These are phyloP conservation scores for Boletus sensibilis DNA, from an alignment of 768 basidiomycete genomes.

Conservation along the genomic window DNA sequence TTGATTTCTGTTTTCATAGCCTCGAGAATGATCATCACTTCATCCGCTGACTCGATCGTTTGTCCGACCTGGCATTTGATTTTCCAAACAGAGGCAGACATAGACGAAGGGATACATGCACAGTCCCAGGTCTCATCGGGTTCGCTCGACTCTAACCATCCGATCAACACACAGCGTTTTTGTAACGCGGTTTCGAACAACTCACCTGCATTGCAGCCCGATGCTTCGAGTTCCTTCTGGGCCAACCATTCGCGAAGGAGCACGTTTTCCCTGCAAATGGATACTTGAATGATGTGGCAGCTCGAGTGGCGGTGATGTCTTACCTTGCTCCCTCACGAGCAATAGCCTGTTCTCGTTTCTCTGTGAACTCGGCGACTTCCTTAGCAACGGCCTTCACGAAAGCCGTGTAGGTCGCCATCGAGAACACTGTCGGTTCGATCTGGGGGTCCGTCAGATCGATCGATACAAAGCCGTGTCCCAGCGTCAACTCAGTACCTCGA, in stretches of 20 bases:
- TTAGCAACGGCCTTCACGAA: conserved; percentile 42
- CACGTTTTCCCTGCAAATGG: conserved; percentile 37
- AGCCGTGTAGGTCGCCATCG: conserved; percentile 46
- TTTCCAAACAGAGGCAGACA: conserved; percentile 52
- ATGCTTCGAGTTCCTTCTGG: conserved; percentile 21
- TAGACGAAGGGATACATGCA: conserved; percentile 30
- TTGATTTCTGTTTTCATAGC: conserved; percentile 68
- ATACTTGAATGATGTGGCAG: not conserved
- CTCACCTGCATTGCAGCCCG: conserved; percentile 3
- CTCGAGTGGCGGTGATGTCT: not conserved
- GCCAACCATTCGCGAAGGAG: conserved; percentile 46
- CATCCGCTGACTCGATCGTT: conserved; percentile 39
- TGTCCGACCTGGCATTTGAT: conserved; percentile 46
- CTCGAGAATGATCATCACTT: conserved; percentile 51
- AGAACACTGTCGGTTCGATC: conserved; percentile 53
- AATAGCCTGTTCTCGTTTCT: conserved; percentile 38
- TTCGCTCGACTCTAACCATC: not conserved
- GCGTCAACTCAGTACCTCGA: conserved; percentile 37
- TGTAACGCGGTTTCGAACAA: not conserved
- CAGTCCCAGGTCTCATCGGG: conserved; percentile 2
- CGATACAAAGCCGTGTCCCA: not conserved
- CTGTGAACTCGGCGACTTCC: conserved; percentile 43
- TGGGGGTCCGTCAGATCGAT: conserved; percentile 24
- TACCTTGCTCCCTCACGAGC: conserved; percentile 42
- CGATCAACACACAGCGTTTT: not conserved